Base-by-base conservation (phyloP, 805 yeast species). In the Saturnispora sanitii region DNA sequence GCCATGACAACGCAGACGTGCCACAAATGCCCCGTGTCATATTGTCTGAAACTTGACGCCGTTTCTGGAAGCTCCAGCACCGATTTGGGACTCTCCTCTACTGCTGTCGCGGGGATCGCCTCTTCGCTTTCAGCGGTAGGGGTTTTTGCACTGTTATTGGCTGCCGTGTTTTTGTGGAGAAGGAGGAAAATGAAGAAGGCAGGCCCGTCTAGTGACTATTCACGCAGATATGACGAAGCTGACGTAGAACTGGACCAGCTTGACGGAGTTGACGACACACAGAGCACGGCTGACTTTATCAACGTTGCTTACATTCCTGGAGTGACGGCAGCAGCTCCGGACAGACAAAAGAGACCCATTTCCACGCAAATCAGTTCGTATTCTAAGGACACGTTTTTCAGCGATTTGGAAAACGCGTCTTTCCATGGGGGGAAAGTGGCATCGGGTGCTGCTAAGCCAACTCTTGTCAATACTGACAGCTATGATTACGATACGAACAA, bases 291-390 rank as follows among this genome's bases (percentile, higher is more conserved):
- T 12, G 87, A 88, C 58, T 78, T 88, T 48, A 71, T 88, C 45
- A 95, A 95, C 16, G 81, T 90, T 43, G 95, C 95, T 2, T 88
- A 87, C 56, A 84, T 88, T 45, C 97, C 96, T 0, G 96, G 96
- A 28, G 96, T 87, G 34, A 83, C 87, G 4, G 75, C 77, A 18
- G 13, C 12, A 13, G 23, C 20, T 4, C 19, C 33, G 7, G 6
- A 17, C 12, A 16, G 13, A 17, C 4, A 5, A 5, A 30, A 8
- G 11, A 13, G 21, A 7, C 7, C 31, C 6, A 30, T 12, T 12
- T 6, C 19, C 19, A 30, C 9, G 6, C 16, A 4, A 18, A 19
- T 46, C 38, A 55, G 60, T 39, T 46, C 56, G 5, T 54, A 51
- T 34, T 57, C 62, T 6, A 58, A 54, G 39, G 64, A 57, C 32